Evolutionary conservation across 768 basidiomycete species (phyloP), one percentile per base, ranked within the genome.

Genomic region (Tricholoma matsutake): DNA sequence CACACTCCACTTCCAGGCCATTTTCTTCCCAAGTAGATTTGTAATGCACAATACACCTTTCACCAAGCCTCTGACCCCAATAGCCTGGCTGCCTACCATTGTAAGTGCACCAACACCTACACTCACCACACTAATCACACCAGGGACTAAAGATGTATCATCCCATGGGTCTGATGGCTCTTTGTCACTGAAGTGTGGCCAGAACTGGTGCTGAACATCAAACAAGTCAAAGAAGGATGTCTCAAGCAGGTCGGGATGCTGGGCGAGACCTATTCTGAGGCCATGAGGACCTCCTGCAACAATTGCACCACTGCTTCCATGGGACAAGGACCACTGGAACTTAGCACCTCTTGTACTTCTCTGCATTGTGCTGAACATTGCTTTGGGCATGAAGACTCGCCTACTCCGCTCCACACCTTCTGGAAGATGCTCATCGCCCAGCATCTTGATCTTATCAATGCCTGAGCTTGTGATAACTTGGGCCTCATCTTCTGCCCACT

Each of bases 341-440:
- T 79, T 80, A 52, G 65, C 61, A 43, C 77, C 76, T 52, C 72
- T 79, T 31, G 76, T 77, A 4, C 76, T 75, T 59, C 75, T 81
- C 63, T 81, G 73, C 56, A 81, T 73, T 45, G 81, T 74, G 58
- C 84, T 85, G 77, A 98, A 99, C 97, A 99, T 98, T 14, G 93
- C 96, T 70, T 96, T 91, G 16, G 96, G 93, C 78, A 92, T 86
- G 80, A 99, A 99, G 11, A 96, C 86, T 28, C 93, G 82, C 59
- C 86, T 82, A 53, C 85, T 86, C 41, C 92, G 81, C 71, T 94
- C 93, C 25, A 94, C 92, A 60, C 87, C 89, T 55, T 82, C 82
- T 1, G 91, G 91, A 14, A 99, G 83, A 74, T 92, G 85, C 59
- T 78, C 78, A 61, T 96, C 89, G 18, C 86, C 94, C 18, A 97